Conservation (phyloP, 2,329 filamentous ascomycete genomes). For the Paracamarosporium sp. region DNA sequence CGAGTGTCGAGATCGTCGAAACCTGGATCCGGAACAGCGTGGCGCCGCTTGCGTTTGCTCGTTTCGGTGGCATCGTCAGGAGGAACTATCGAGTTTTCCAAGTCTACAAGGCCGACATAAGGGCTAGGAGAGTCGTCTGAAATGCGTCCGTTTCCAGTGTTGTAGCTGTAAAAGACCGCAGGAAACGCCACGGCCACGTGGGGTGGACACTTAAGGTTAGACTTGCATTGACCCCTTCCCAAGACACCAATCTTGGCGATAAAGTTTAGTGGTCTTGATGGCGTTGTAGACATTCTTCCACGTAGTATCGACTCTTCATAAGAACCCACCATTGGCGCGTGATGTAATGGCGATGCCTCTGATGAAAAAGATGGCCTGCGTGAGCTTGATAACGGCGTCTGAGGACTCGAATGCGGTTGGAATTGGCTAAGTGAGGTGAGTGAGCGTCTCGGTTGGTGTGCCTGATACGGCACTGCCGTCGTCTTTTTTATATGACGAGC, state of each 20-base stretch:
- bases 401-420: conserved; percentile 49
- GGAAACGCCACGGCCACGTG: conserved; percentile 92
- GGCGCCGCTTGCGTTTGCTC: conserved; percentile 50
- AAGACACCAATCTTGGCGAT: conserved; percentile 94
- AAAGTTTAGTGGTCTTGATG: conserved; percentile 91
- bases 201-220: conserved; percentile 81
- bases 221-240: conserved; percentile 86
- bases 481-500: conserved; percentile 61
- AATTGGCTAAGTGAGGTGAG: conserved; percentile 64
- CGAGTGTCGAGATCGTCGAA: conserved; percentile 35
- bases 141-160: conserved; percentile 70
- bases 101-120: conserved; percentile 90
- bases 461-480: conserved; percentile 70
- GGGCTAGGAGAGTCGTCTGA: conserved; percentile 89
- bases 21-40: conserved; percentile 28
- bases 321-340: conserved; percentile 95
- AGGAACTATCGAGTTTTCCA: conserved; percentile 78
- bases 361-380: conserved; percentile 74
- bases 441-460: conserved; percentile 79
- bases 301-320: conserved; percentile 97
- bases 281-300: conserved; percentile 95
- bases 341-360: conserved; percentile 79
- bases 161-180: conserved; percentile 95
- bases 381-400: conserved; percentile 57
- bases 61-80: conserved; percentile 51